A percentile compares a stretch with the other conserved stretches of the same genome.
These are phyloP conservation scores for Malassezia dermatis DNA, from an alignment of 1,284 basidiomycete species.

Conservation along the genomic window DNA sequence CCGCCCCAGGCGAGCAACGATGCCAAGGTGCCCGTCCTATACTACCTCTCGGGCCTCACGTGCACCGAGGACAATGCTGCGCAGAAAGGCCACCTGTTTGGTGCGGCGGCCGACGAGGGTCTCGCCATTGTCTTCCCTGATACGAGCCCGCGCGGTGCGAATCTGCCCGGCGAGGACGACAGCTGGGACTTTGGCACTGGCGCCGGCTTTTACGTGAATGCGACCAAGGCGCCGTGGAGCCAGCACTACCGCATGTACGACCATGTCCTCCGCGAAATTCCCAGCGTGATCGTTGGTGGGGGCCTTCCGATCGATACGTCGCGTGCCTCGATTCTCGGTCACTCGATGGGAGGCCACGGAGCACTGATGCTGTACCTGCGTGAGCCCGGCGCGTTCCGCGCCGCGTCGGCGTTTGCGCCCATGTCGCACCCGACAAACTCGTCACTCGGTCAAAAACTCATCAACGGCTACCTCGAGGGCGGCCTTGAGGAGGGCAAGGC, in stretches of 20 bases:
- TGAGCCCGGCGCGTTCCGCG: slow-evolving; percentile 60
- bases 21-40: slow-evolving; percentile 62
- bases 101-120: slow-evolving; percentile 45
- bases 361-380: slow-evolving; percentile 82
- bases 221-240: slow-evolving; percentile 36
- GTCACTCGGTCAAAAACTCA: slow-evolving; percentile 88
- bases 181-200: slow-evolving; percentile 57
- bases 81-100: slow-evolving; percentile 41
- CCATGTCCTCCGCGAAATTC: slow-evolving; percentile 32
- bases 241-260: slow-evolving; percentile 44
- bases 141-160: slow-evolving; percentile 84
- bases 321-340: slow-evolving; percentile 33
- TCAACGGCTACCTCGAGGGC: slow-evolving; percentile 65
- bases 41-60: slow-evolving; percentile 83
- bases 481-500: slow-evolving; percentile 65
- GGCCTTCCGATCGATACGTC: slow-evolving; percentile 30
- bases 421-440: slow-evolving; percentile 77
- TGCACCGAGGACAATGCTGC: slow-evolving; percentile 88
- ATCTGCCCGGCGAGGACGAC: slow-evolving; percentile 70
- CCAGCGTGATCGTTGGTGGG: slow-evolving; percentile 18
- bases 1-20: slow-evolving; percentile 56
- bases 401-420: slow-evolving; percentile 85
- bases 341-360: slow-evolving; percentile 86
- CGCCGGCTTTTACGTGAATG: slow-evolving; percentile 45
- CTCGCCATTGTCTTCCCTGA: slow-evolving; percentile 92